These are phyloP conservation scores for Aeminium ludgeri DNA, from an alignment of 495 filamentous ascomycete genomes.

Conservation along the genomic window DNA sequence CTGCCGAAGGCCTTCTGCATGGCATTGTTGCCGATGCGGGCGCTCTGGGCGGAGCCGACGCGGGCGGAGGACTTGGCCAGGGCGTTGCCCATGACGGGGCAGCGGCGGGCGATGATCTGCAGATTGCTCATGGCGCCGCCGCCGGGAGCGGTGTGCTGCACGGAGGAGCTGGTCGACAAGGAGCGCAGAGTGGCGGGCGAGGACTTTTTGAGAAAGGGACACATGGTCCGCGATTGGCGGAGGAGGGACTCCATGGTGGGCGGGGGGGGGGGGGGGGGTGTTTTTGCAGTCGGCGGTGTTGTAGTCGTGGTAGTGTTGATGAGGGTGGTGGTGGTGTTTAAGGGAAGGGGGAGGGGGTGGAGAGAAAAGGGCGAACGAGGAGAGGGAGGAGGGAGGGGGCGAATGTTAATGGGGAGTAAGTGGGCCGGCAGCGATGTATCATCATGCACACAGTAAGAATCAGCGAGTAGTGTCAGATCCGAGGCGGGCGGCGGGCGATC, in stretches of 20 bases:
- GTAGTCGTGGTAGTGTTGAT: too few species aligned
- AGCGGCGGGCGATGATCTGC: conserved; percentile 82
- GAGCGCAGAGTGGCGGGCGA: conserved; percentile 77
- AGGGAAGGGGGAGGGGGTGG: neutral
- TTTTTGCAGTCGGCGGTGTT: neutral
- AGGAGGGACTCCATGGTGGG: conserved; percentile 74
- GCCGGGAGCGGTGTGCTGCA: conserved; percentile 47
- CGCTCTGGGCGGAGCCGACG: conserved; percentile 31
- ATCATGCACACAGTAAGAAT: too few species aligned
- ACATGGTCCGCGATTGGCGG: conserved; percentile 85
- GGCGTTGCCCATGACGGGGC: conserved; percentile 97
- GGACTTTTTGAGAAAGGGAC: conserved; percentile 90
- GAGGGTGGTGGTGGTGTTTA: too few species aligned
- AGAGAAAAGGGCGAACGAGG: too few species aligned
- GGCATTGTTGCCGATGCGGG: conserved; percentile 34
- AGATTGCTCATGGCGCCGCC: conserved; percentile 94
- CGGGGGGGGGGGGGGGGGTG: too few species aligned
- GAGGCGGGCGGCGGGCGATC: too few species aligned
- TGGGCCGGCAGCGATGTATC: too few species aligned
- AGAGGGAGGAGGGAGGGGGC: too few species aligned
- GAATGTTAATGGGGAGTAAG: too few species aligned
- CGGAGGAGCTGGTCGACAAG: conserved; percentile 63
- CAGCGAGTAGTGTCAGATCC: too few species aligned
- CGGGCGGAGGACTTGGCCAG: conserved; percentile 72
- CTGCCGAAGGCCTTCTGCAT: conserved; percentile 15